These are phyloP conservation scores for Eruca vesicaria DNA, from an alignment of 441 rosid species.

Conservation along the genomic window DNA sequence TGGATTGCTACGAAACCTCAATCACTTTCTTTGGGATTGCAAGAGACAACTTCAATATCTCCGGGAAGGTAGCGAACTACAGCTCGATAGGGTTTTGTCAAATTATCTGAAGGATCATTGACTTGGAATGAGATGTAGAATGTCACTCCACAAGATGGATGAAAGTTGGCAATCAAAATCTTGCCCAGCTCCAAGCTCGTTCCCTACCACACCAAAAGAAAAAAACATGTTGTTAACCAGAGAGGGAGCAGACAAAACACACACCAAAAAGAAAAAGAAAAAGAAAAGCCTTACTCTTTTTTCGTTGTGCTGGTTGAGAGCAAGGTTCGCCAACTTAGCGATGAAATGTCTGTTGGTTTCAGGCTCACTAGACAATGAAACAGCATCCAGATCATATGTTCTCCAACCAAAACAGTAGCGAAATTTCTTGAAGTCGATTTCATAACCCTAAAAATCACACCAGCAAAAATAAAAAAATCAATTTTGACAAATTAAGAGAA, in stretches of 20 bases:
- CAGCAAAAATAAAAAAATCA: no score
- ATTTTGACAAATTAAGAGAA: no score
- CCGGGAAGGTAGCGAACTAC: not conserved
- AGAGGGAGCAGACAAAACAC: not conserved
- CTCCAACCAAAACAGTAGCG: not conserved
- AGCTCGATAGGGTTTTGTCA: not conserved
- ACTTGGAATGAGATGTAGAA: not conserved
- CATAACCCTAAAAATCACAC: not conserved
- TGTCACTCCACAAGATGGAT: not conserved
- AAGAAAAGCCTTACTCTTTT: not conserved
- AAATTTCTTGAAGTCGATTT: not conserved
- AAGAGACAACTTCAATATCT: not conserved
- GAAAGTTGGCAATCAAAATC: not conserved
- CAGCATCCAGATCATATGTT: not conserved
- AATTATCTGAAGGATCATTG: not conserved
- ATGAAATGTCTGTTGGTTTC: not conserved
- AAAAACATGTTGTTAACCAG: not conserved
- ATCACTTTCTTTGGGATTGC: not conserved
- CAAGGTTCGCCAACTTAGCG: not conserved
- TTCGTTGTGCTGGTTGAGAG: not conserved
- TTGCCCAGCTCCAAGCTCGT: not conserved
- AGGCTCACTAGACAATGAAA: not conserved
- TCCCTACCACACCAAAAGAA: not conserved
- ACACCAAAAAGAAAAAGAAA: not conserved
- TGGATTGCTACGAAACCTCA: not conserved